phyloP scores from a whole-genome alignment of 2,329 filamentous ascomycete species.

The Nakataea oryzae region DNA sequence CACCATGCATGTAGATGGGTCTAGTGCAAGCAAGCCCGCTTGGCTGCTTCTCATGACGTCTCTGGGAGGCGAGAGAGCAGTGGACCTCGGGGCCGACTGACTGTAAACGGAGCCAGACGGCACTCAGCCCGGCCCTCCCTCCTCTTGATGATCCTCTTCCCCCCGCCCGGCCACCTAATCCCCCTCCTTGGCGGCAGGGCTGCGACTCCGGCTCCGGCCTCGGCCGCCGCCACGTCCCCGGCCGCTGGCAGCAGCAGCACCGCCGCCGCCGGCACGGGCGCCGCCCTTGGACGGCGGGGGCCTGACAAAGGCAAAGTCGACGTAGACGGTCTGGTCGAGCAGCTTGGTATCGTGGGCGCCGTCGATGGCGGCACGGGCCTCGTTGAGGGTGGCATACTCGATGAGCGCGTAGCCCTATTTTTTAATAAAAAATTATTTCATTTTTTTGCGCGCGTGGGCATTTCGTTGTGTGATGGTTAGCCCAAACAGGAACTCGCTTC shows the following conservation, averaged over 20 bases:
- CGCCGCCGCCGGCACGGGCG: slow-evolving; percentile 20
- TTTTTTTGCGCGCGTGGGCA: too few species aligned
- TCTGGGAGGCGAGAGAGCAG: too few species aligned
- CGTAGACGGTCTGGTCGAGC: slow-evolving; percentile 68
- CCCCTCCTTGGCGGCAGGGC: slow-evolving; percentile 21
- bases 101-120: too few species aligned
- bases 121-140: too few species aligned
- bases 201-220: slow-evolving; percentile 35
- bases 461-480: not conserved
- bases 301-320: slow-evolving; percentile 79
- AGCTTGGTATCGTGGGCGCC: slow-evolving; percentile 68
- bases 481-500: not conserved
- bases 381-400: slow-evolving; percentile 69
- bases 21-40: too few species aligned
- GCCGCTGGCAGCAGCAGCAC: slow-evolving; percentile 25
- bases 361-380: slow-evolving; percentile 74
- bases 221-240: slow-evolving; percentile 22
- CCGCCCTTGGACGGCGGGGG: slow-evolving; percentile 54
- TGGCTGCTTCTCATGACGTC: too few species aligned
- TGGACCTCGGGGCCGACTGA: too few species aligned
- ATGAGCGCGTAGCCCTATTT: slow-evolving; percentile 71
- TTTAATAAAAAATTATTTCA: too few species aligned
- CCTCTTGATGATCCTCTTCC: too few species aligned
- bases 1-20: too few species aligned
- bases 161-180: not conserved